Conservation (phyloP, 805 yeast species). For the Maudiozyma bulderi region DNA sequence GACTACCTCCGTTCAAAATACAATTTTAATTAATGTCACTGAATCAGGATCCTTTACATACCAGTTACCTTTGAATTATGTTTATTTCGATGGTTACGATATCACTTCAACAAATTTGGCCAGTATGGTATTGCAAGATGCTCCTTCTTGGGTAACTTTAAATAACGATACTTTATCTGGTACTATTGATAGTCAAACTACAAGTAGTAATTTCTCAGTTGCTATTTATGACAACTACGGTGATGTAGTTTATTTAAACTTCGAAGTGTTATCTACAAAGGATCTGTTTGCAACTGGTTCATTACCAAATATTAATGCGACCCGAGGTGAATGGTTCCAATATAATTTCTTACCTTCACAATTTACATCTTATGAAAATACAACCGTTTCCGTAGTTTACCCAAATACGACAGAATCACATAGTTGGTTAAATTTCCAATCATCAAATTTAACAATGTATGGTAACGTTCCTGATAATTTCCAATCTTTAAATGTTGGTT, state of each 20-base stretch:
- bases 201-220: conserved; percentile 37
- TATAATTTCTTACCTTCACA: conserved; percentile 45
- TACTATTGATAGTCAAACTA: conserved; percentile 40
- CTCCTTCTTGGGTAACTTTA: conserved; percentile 54
- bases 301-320: conserved; percentile 56
- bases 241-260: conserved; percentile 50
- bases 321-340: conserved; percentile 50
- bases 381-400: conserved; percentile 39
- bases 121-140: conserved; percentile 35
- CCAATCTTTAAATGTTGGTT: conserved; percentile 30
- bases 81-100: conserved; percentile 51
- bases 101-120: conserved; percentile 48
- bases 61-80: conserved; percentile 51
- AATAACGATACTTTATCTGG: conserved; percentile 42
- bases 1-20: conserved; percentile 51
- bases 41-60: conserved; percentile 44
- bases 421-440: conserved; percentile 59
- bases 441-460: conserved; percentile 49
- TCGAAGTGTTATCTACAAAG: conserved; percentile 42
- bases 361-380: conserved; percentile 45
- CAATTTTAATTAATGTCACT: conserved; percentile 57
- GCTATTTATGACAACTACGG: conserved; percentile 50
- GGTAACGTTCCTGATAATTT: conserved; percentile 58
- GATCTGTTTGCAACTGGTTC: conserved; percentile 47
- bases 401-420: conserved; percentile 28